Evolutionary conservation across 768 basidiomycete species (phyloP), one percentile per base, ranked within the genome.

Genomic region (Mycena alexandri): DNA sequence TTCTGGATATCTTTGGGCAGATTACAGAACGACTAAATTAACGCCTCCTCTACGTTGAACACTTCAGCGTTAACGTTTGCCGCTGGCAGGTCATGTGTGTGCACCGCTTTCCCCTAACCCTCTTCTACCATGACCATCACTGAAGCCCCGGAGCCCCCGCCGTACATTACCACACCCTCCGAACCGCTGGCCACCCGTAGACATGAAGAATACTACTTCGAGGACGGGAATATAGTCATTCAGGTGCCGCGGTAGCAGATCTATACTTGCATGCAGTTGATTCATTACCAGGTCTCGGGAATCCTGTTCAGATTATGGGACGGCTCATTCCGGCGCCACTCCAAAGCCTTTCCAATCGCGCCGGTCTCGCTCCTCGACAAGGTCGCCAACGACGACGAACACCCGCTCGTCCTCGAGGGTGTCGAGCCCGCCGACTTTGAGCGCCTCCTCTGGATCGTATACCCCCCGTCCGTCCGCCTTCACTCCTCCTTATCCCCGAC

Each of bases 381-480:
- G 44, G 60, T 57, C 33, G 14, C 47, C 4, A 38, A 38, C 38
- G 74, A 74, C 41, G 77, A 78, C 60, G 63, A 70, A 54, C 68
- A 74, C 53, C 79, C 78, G 13, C 64, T 79, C n/a, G 65, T 70
- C 8, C 59, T 80, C 16, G 66, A 70, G 12, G 74, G 69, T 13
- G 72, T 79, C 44, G 66, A 72, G 8, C 65, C 65, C 22, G 61
- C 67, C 17, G 80, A 80, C 43, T 80, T 81, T 63, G 80, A 81
- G 67, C 71, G 75, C 22, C 71, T 81, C 19, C 64, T 81, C 14
- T 78, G 77, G 75, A 76, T 80, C 42, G 36, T 81, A 6, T 79
- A 77, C 63, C 63, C 76, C 47, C 61, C 79, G 78, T 79, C 67
- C 41, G 51, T 12, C 50, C 8, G 33, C 19, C 33, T 10, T 54